Evolutionary conservation across 1,139 yeast genomes (phyloP).

Genomic region (Sugiyamaella pinicola): DNA sequence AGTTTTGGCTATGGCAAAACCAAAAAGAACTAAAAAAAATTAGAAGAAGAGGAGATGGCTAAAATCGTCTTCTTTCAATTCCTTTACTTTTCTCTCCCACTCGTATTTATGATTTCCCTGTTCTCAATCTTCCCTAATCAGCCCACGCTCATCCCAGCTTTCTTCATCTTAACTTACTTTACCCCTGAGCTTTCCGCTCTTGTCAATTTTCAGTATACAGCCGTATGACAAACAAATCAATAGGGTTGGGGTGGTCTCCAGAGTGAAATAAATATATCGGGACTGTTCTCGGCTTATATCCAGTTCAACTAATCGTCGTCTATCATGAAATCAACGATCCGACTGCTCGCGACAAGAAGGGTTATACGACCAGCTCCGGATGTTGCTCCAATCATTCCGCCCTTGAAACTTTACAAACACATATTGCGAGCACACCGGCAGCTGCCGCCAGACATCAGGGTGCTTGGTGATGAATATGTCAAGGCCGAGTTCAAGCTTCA

Average conservation of each 20-base stretch:
- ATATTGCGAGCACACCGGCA: slow-evolving; percentile 76
- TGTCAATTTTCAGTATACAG: neutral
- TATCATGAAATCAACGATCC: slow-evolving; percentile 52
- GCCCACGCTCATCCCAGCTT: neutral
- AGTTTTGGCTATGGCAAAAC: no score
- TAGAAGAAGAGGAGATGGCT: no score
- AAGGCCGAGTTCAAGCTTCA: slow-evolving; percentile 91
- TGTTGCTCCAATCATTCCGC: slow-evolving; percentile 59
- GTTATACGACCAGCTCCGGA: slow-evolving; percentile 52
- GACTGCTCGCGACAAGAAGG: slow-evolving; percentile 57
- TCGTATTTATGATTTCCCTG: neutral
- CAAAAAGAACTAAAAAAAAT: no score
- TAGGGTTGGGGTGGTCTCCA: slow-evolving; percentile 3
- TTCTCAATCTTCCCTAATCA: neutral
- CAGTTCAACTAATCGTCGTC: no score
- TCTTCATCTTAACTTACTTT: neutral
- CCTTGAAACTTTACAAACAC: slow-evolving; percentile 71
- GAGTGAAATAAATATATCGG: neutral
- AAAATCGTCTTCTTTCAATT: no score
- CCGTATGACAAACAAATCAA: neutral
- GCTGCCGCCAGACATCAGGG: slow-evolving; percentile 63
- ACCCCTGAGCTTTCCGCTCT: slow-evolving; percentile 15
- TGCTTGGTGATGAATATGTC: slow-evolving; percentile 87
- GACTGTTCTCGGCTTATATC: no score
- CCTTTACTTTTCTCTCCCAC: neutral